A percentile compares a stretch with the other conserved stretches of the same genome.
Conservation (phyloP, 768 basidiomycete species). For the Mycena capillaripes region DNA sequence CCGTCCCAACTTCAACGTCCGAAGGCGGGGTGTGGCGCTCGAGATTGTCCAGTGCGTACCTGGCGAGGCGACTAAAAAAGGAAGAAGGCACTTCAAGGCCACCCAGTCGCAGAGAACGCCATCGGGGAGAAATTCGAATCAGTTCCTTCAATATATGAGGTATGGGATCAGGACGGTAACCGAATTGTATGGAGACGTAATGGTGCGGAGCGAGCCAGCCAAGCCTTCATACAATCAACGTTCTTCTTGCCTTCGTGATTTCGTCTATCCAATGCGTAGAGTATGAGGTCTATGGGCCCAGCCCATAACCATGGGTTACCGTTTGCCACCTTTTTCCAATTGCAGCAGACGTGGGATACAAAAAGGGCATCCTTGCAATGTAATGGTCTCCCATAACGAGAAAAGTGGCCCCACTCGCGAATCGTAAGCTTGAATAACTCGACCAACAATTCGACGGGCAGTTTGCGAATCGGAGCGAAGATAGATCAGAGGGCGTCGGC, state of each 20-base stretch:
- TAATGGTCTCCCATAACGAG: too few relatives aligned
- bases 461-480: neutral
- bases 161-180: too few relatives aligned
- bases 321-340: neutral
- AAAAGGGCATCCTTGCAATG: neutral
- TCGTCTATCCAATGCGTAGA: too few relatives aligned
- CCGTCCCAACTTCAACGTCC: neutral
- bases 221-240: neutral
- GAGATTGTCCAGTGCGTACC: neutral
- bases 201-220: neutral
- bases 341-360: neutral
- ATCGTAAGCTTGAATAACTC: neutral
- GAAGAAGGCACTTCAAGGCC: neutral
- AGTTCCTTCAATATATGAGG: neutral
- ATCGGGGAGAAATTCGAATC: neutral
- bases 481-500: neutral
- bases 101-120: neutral
- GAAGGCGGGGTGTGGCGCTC: conserved; percentile 4
- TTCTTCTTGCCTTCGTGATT: neutral
- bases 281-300: neutral
- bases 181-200: neutral
- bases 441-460: neutral
- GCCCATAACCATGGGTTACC: neutral
- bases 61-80: neutral
- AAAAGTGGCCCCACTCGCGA: neutral